Evolutionary conservation across 225 moss, liverwort and hornwort genomes (phyloP).

Genomic region (Bryoerythrophyllum caledonicum): DNA sequence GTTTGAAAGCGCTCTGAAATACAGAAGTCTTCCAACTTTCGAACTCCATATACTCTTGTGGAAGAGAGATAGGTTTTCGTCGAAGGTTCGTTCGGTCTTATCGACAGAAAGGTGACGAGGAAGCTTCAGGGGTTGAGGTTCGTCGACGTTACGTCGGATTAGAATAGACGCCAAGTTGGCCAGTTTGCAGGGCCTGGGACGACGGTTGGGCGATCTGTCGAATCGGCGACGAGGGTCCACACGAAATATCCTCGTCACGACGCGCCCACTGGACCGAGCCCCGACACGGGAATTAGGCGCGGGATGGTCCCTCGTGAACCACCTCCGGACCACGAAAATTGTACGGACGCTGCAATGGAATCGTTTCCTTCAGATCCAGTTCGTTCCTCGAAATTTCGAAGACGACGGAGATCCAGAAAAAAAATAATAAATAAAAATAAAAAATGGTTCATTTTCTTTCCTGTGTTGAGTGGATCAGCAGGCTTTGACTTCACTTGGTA

Average conservation of each 20-base stretch:
- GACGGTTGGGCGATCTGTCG: neutral
- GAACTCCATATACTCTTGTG: neutral
- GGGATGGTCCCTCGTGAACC: neutral
- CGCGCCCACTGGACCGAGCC: neutral
- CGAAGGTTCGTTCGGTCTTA: slow-evolving; percentile 8
- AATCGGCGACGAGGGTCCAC: neutral
- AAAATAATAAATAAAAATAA: no score
- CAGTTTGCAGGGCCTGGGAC: neutral
- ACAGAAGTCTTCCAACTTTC: fast-evolving
- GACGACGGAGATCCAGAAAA: no score
- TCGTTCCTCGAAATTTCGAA: no score
- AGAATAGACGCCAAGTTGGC: slow-evolving; percentile 21
- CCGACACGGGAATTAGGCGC: neutral
- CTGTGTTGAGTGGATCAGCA: no score
- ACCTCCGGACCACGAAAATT: neutral
- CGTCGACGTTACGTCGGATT: neutral
- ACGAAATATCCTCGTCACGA: neutral
- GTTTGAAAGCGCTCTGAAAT: neutral
- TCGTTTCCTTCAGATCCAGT: neutral
- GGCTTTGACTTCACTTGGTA: no score
- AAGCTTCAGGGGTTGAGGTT: slow-evolving; percentile 18
- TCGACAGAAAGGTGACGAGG: neutral
- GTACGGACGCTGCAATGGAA: slow-evolving; percentile 17
- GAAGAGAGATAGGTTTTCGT: neutral
- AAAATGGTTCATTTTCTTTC: no score